Percentiles rank a stretch among this genome's conserved stretches.
Conservation (phyloP, 176 grass and related monocot genomes). For the Pharus latifolius region DNA sequence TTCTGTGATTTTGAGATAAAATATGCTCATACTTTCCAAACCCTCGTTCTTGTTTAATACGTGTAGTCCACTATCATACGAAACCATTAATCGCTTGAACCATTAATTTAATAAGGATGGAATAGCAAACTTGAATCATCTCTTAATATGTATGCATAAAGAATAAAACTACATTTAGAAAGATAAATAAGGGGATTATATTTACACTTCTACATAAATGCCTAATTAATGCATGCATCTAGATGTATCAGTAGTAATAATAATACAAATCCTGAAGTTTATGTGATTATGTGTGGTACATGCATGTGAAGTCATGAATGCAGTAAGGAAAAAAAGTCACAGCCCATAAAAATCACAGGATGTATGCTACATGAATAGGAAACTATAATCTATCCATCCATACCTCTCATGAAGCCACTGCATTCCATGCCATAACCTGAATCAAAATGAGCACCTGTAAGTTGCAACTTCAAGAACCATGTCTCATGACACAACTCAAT, state of each 20-base stretch:
- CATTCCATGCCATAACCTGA: conserved; percentile 95
- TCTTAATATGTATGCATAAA: no score
- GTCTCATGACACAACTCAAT: no score
- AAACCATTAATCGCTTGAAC: no score
- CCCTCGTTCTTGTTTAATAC: no score
- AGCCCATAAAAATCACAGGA: no score
- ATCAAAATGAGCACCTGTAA: not conserved
- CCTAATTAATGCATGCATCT: not conserved
- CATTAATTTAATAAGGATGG: no score
- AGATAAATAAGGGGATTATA: not conserved
- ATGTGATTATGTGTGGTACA: not conserved
- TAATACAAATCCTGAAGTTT: not conserved
- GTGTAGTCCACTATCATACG: no score
- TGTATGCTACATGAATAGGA: not conserved
- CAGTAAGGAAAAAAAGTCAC: not conserved
- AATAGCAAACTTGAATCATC: no score
- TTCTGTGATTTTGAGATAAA: no score
- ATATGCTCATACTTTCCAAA: no score
- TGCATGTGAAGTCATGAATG: conserved; percentile 14
- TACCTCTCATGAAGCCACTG: conserved; percentile 90
- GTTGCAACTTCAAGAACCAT: not conserved
- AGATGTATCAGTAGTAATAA: not conserved
- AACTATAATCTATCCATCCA: no score
- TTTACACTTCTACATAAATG: not conserved
- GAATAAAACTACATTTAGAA: no score